Evolutionary conservation across 1,284 basidiomycete genomes (phyloP), one percentile per base, ranked within the genome.

Genomic region (Tylopilus sp.): DNA sequence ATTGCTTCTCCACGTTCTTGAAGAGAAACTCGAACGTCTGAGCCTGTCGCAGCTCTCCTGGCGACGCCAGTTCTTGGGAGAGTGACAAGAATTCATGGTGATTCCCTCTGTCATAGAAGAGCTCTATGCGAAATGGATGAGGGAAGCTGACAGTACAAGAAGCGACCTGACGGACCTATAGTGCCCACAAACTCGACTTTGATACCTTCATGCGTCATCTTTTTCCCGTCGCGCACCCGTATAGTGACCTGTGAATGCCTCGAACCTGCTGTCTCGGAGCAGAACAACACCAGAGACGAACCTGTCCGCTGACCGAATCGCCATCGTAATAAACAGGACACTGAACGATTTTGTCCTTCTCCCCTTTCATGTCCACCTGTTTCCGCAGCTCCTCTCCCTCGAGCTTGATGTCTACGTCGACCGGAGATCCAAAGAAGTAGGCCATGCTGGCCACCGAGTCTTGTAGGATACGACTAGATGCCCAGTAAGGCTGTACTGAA

Each of bases 1-100:
- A 97, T 66, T 96, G 93, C 75, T 99, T 98, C 80, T 99, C 97
- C 41, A 99, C 92, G 61, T 97, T 98, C 77, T 98, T 98, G 81
- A 99, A 99, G 58, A 84, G 79, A 70, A 99, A 99, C 47, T 97
- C 93, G 61, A 87, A 96, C 15, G 92, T 92, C 71, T 97, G 93
- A 0, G 92, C 92, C 60, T 92, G 88, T 42, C 94, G 81, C 83
- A 98, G 86, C 63, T 99, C 96, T 31, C 93, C 94, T 8, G 94
- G 92, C 0, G 89, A 86, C 0, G 95, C 93, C 12, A 98, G 78
- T 64, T 98, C 94, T 71, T 98, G 94, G 1, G 92, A 91, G 54
- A 98, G 73, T 12, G 96, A 97, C 13, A 98, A 77, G 67, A 99
- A 99, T 65, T 99, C 96, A 70, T 97, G 94, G 66, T 98, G 96